Percentiles rank a stretch among this genome's conserved stretches.
Conservation (phyloP, 2,329 filamentous ascomycete species). For the Sphaceloma murrayae region DNA sequence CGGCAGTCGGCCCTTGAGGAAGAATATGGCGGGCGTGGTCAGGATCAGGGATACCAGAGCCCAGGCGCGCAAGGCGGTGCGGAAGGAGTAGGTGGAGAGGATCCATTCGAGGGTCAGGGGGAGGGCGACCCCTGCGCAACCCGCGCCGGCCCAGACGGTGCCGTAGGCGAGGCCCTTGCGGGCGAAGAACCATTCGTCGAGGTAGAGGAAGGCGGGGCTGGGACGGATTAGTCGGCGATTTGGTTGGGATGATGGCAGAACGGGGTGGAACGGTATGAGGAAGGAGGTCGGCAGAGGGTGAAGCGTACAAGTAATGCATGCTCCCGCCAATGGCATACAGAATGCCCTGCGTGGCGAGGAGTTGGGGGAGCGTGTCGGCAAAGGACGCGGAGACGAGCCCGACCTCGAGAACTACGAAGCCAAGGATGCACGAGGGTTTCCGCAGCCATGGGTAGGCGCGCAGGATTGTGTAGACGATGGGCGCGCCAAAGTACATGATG, state of each 20-base stretch:
- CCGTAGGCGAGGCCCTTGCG: constrained; percentile 43
- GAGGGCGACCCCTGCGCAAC: constrained; percentile 36
- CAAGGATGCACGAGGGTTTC: constrained; percentile 29
- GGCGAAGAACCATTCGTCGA: constrained; percentile 44
- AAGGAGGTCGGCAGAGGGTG: background rate
- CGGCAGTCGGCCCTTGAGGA: constrained; percentile 24
- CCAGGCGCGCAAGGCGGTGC: constrained; percentile 35
- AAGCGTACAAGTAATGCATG: constrained; percentile 10
- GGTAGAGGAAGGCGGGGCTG: constrained; percentile 36
- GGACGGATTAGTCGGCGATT: background rate
- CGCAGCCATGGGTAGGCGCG: constrained; percentile 32
- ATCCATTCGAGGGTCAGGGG: constrained; percentile 36
- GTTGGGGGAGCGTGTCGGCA: constrained; percentile 28
- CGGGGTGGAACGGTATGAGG: background rate
- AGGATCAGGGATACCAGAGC: constrained; percentile 18
- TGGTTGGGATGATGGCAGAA: too few relatives aligned
- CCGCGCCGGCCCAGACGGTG: constrained; percentile 36
- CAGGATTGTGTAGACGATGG: constrained; percentile 32
- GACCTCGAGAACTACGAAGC: constrained; percentile 31
- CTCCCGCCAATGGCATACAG: constrained; percentile 37
- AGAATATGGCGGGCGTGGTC: constrained; percentile 17
- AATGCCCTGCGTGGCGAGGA: constrained; percentile 35
- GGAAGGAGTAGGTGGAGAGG: constrained; percentile 33
- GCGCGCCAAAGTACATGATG: constrained; percentile 40
- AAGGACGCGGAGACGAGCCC: constrained; percentile 32